These are phyloP conservation scores for Apiotrichum siamense DNA, from an alignment of 1,284 basidiomycete species.

Conservation along the genomic window DNA sequence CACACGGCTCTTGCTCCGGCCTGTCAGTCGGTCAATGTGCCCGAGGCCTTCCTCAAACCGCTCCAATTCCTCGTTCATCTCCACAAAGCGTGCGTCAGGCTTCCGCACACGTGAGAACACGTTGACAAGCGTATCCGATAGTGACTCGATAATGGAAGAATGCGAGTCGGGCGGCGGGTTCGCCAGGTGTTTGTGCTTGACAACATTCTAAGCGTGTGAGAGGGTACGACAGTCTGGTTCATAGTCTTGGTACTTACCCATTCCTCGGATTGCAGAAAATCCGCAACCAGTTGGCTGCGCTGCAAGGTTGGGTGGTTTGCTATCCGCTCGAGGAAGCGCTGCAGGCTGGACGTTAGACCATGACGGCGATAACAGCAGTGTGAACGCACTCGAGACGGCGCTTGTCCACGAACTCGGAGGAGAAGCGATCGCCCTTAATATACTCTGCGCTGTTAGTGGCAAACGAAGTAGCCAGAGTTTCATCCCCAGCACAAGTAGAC, in stretches of 20 bases:
- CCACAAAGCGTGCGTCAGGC: slow-evolving; percentile 88
- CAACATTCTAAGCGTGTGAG: slow-evolving; percentile 74
- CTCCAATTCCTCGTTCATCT: slow-evolving; percentile 85
- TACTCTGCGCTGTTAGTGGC: slow-evolving; percentile 65
- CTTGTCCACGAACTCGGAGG: slow-evolving; percentile 91
- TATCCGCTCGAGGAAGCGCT: slow-evolving; percentile 86
- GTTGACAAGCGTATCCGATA: slow-evolving; percentile 92
- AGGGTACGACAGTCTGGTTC: no score
- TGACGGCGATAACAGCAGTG: background rate
- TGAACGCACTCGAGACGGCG: slow-evolving; percentile 73
- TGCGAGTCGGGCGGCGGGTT: slow-evolving; percentile 78
- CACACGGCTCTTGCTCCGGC: slow-evolving; percentile 64
- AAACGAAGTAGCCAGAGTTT: no score
- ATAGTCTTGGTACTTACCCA: slow-evolving; percentile 61
- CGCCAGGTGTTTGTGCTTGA: slow-evolving; percentile 87
- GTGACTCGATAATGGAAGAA: slow-evolving; percentile 79
- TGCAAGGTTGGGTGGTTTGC: slow-evolving; percentile 92
- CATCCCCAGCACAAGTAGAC: no score
- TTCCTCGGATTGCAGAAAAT: slow-evolving; percentile 94
- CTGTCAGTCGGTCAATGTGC: slow-evolving; percentile 73
- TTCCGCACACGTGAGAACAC: slow-evolving; percentile 86
- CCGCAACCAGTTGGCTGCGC: slow-evolving; percentile 76
- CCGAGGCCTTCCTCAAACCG: slow-evolving; percentile 88
- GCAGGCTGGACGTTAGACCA: slow-evolving; percentile 56
- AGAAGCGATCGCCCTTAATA: slow-evolving; percentile 94